Evolutionary conservation across 441 rosid species (phyloP).

Genomic region (Macaranga tanarius): DNA sequence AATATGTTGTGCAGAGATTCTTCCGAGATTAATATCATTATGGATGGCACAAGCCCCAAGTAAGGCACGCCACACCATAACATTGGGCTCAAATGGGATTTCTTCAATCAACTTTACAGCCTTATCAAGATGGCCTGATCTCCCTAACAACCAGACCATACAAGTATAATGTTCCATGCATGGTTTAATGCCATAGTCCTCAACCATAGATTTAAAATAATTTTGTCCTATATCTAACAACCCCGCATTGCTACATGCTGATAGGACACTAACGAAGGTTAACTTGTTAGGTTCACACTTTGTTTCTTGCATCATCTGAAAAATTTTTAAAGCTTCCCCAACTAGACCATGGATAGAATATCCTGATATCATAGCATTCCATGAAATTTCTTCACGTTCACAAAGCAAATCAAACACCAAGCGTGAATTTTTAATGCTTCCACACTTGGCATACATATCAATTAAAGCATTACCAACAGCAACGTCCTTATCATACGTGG

Average conservation of each 20-base stretch:
- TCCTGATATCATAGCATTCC: slow-evolving; percentile 87
- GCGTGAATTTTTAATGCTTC: slow-evolving; percentile 58
- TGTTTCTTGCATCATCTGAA: slow-evolving; percentile 49
- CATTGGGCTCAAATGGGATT: slow-evolving; percentile 65
- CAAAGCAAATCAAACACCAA: slow-evolving; percentile 53
- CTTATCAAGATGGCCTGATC: slow-evolving; percentile 66
- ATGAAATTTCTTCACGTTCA: slow-evolving; percentile 52
- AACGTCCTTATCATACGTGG: slow-evolving; percentile 42
- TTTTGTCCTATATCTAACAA: slow-evolving; percentile 56
- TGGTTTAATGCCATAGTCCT: slow-evolving; percentile 66
- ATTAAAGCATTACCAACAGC: slow-evolving; percentile 77
- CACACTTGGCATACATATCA: slow-evolving; percentile 95
- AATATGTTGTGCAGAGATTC: slow-evolving; percentile 50
- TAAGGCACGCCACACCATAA: slow-evolving; percentile 79
- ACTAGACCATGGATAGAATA: slow-evolving; percentile 71
- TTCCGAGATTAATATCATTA: slow-evolving; percentile 64
- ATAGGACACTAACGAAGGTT: slow-evolving; percentile 62
- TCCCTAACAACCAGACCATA: slow-evolving; percentile 82
- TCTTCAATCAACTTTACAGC: slow-evolving; percentile 62
- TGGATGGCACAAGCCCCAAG: slow-evolving; percentile 80
- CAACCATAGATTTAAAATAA: slow-evolving; percentile 70
- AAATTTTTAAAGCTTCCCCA: slow-evolving; percentile 45
- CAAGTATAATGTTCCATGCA: slow-evolving; percentile 77
- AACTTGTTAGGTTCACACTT: slow-evolving; percentile 50
- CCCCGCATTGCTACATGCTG: slow-evolving; percentile 84